Base-by-base conservation (phyloP, 805 yeast genomes). In the Schizosaccharomyces octosporus region DNA sequence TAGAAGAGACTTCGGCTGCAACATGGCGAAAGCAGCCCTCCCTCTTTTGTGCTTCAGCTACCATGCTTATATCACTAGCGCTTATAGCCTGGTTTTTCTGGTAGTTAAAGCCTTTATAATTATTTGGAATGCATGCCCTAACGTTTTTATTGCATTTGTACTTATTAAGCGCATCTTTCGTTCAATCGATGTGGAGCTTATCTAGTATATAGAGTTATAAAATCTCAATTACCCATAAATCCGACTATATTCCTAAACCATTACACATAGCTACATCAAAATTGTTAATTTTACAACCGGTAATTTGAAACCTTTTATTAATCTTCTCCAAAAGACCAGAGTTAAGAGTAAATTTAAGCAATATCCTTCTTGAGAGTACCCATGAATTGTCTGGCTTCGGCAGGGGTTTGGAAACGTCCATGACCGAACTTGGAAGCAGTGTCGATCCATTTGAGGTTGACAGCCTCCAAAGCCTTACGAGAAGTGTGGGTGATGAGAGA, bases 401-500 rank as follows among this genome's bases (percentile, higher is more conserved):
- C 97, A 73, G 97, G 95, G 74, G 99, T 93, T 82, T 93, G 99
- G 97, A 93, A 93, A 85, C 98, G 93, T 83, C 98, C 98, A 88
- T 93, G 94, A 85, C 99, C 99, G 89, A 93, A 93, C 81, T 90
- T 89, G 74, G 98, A 93, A 76, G 99, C 95, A 73, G 99, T 93
- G 79, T 93, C 99, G 76, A 93, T 93, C 98, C 97, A 93, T 81
- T 93, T 93, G 79, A 93, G 86, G 83, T 79, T 81, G 71, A 90
- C 95, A 79, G 87, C 78, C 83, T 93, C 99, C 72, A 85, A 76
- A 72, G 97, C 97, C 80, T 83, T 85, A 84, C 98, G 93, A 73
- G 94, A 85, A 72, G 96, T 88, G 84, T 89, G 93, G 74, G 85
- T 86, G 87, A 87, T 86, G 76, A 93, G 82, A 71, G 97, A 87